Conservation (phyloP, 352 stramenopile species). For the Lagenidium giganteum region DNA sequence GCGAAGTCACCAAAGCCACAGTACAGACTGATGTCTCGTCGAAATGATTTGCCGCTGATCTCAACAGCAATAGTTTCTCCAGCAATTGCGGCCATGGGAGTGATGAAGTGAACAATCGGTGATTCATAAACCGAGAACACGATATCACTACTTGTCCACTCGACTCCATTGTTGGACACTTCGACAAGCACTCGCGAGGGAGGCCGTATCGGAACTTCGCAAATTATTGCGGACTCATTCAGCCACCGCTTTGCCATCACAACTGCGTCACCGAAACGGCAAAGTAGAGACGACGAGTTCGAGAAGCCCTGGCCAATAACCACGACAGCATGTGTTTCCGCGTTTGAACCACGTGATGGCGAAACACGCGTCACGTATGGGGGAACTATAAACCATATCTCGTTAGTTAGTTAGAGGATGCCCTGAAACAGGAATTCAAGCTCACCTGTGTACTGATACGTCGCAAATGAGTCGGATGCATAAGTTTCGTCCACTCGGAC, state of each 20-base stretch:
- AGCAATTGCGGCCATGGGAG: not conserved
- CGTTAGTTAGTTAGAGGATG: too few species aligned
- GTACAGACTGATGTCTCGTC: slow-evolving; percentile 2
- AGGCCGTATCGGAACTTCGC: not conserved
- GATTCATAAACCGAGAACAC: slow-evolving; percentile 3
- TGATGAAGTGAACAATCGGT: slow-evolving; percentile 1
- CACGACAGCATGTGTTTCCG: not conserved
- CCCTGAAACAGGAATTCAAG: too few species aligned
- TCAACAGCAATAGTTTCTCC: not conserved
- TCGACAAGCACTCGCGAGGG: not conserved
- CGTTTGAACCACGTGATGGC: too few species aligned
- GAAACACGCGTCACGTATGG: too few species aligned
- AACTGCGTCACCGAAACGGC: slow-evolving; percentile 2
- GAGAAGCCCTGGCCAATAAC: slow-evolving; percentile 11
- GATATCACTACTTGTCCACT: slow-evolving; percentile 2
- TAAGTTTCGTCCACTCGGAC: not conserved
- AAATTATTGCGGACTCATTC: slow-evolving; percentile 4
- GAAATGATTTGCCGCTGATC: slow-evolving; percentile 4
- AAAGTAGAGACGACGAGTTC: slow-evolving; percentile 9
- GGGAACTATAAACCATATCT: too few species aligned
- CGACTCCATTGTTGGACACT: slow-evolving; percentile 13
- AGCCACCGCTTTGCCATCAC: not conserved
- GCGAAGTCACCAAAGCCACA: slow-evolving; percentile 6
- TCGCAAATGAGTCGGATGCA: not conserved
- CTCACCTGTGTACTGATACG: slow-evolving; percentile 1